A percentile compares a stretch with the other conserved stretches of the same genome.
phyloP scores from a whole-genome alignment of 2,329 filamentous ascomycete genomes.

The Penicillium sp. region DNA sequence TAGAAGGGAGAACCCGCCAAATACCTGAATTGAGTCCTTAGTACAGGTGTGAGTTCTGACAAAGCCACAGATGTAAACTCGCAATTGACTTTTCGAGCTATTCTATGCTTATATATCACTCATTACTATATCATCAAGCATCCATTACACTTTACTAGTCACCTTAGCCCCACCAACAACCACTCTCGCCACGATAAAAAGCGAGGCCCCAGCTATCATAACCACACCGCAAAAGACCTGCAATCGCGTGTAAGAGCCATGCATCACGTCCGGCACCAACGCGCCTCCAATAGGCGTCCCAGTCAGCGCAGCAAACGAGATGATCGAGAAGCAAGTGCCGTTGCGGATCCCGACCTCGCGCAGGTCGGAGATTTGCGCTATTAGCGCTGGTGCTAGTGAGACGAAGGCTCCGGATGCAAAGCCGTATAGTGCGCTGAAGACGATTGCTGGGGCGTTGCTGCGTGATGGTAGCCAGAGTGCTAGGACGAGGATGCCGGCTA shows the following conservation, averaged over 20 bases:
- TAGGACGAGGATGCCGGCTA: constrained; percentile 34
- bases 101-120: no score
- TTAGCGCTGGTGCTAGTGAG: constrained; percentile 55
- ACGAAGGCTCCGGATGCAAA: constrained; percentile 64
- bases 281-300: constrained; percentile 28
- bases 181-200: constrained; percentile 22
- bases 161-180: constrained; percentile 21
- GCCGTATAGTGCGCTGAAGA: constrained; percentile 63
- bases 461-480: constrained; percentile 52
- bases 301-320: constrained; percentile 59
- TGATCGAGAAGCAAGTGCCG: constrained; percentile 58
- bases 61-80: no score
- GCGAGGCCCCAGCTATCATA: constrained; percentile 18
- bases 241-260: constrained; percentile 20
- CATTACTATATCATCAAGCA: no score
- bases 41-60: no score
- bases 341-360: constrained; percentile 63
- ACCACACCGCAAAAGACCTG: constrained; percentile 25
- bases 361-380: constrained; percentile 66
- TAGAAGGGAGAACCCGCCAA: no score
- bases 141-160: constrained; percentile 18
- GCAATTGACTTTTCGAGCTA: no score
- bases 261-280: constrained; percentile 22
- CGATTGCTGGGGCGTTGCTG: constrained; percentile 53
- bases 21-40: no score